Conservation (phyloP, 768 basidiomycete genomes). For the Cystoderma amianthinum region DNA sequence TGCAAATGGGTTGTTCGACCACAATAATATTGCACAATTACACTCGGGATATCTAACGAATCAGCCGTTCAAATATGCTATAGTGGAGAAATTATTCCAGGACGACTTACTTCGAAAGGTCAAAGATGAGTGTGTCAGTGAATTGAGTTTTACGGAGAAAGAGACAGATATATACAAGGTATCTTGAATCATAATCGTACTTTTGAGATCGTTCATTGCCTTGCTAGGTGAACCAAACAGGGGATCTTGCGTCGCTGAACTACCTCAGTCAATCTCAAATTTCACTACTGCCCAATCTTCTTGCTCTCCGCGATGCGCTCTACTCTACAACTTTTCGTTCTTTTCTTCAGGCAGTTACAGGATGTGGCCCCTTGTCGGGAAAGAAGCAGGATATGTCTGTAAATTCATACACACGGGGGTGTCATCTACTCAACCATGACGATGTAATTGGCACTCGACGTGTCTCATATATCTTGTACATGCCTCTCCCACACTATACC, state of each 20-base stretch:
- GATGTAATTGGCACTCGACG: slow-evolving; percentile 94
- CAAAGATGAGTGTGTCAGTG: slow-evolving; percentile 74
- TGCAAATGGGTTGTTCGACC: slow-evolving; percentile 49
- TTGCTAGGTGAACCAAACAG: slow-evolving; percentile 87
- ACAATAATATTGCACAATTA: slow-evolving; percentile 47
- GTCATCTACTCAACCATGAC: slow-evolving; percentile 96
- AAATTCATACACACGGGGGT: slow-evolving; percentile 85
- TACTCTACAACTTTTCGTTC: slow-evolving; percentile 80
- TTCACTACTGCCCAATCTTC: slow-evolving; percentile 71
- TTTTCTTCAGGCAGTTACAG: slow-evolving; percentile 82
- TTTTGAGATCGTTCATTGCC: slow-evolving; percentile 2
- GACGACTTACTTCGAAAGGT: slow-evolving; percentile 75
- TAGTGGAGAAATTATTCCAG: slow-evolving; percentile 77
- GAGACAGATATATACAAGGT: slow-evolving; percentile 99
- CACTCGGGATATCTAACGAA: slow-evolving; percentile 47
- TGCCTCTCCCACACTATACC: slow-evolving; percentile 70
- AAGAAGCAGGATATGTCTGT: slow-evolving; percentile 94
- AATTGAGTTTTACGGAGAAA: slow-evolving; percentile 85
- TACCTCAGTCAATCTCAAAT: slow-evolving; percentile 78
- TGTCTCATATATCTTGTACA: slow-evolving; percentile 95
- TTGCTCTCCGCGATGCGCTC: slow-evolving; percentile 82
- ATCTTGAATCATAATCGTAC: slow-evolving; percentile 2
- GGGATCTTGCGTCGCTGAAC: slow-evolving; percentile 89
- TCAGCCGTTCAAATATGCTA: slow-evolving; percentile 76
- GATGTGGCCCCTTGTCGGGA: slow-evolving; percentile 88